These are phyloP conservation scores for Fagopyrum esculentum DNA, from an alignment of 148 eudicot genomes.

Conservation along the genomic window DNA sequence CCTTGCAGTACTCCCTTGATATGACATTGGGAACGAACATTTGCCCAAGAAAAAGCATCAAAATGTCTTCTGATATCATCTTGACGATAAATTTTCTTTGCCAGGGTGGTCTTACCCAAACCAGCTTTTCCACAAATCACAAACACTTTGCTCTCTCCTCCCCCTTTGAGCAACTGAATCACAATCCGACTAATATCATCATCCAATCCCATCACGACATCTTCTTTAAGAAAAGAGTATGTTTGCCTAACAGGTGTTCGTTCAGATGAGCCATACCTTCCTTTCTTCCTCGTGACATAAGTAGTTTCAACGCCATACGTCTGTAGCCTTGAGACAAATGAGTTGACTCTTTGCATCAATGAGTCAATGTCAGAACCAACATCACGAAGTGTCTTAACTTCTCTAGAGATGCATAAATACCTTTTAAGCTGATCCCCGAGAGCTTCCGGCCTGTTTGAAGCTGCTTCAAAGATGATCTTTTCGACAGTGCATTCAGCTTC, in stretches of 20 bases:
- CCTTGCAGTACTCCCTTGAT: slow-evolving; percentile 16
- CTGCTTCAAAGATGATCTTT: background rate
- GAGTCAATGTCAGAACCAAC: slow-evolving; percentile 15
- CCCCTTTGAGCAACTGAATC: background rate
- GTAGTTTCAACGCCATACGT: slow-evolving; percentile 17
- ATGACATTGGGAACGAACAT: slow-evolving; percentile 17
- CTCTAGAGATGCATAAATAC: slow-evolving; percentile 2
- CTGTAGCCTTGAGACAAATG: slow-evolving; percentile 14
- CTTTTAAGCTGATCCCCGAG: background rate
- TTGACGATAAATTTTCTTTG: slow-evolving; percentile 14
- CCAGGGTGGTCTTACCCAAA: slow-evolving; percentile 25
- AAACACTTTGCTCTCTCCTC: background rate
- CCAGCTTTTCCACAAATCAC: slow-evolving; percentile 20
- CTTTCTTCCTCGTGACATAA: slow-evolving; percentile 4
- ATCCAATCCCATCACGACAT: slow-evolving; percentile 9
- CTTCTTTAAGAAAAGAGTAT: slow-evolving; percentile 3
- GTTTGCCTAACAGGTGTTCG: background rate
- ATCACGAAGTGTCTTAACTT: background rate
- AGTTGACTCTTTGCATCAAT: slow-evolving; percentile 16
- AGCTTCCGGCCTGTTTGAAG: background rate
- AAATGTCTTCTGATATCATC: slow-evolving; percentile 15
- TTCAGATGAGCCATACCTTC: slow-evolving; percentile 1
- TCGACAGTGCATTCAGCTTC: background rate
- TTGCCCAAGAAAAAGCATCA: slow-evolving; percentile 24
- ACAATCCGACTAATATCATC: background rate